These are phyloP conservation scores for Allomyces macrogynus DNA, from an alignment of 192 early-diverging fungal species.

Conservation along the genomic window DNA sequence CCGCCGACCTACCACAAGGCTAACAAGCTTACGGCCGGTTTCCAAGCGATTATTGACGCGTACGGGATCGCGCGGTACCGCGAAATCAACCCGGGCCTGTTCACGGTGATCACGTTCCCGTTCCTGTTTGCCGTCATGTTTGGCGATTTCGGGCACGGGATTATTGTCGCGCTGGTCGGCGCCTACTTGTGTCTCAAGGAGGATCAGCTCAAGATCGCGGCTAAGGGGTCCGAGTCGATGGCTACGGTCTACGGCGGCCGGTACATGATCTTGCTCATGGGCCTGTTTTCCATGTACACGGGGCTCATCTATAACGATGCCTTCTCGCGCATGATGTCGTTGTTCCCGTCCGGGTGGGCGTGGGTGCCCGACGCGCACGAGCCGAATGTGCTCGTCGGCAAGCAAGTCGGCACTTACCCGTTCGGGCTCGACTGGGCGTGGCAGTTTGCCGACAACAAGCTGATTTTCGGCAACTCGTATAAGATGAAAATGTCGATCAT, in stretches of 20 bases:
- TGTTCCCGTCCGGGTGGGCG: constrained; percentile 56
- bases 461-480: constrained; percentile 95
- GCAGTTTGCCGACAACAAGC: constrained; percentile 80
- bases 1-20: constrained; percentile 88
- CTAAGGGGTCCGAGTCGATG: constrained; percentile 36
- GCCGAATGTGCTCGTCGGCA: constrained; percentile 31
- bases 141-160: constrained; percentile 93
- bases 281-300: constrained; percentile 89
- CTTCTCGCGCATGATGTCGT: constrained; percentile 60
- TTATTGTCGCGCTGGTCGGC: constrained; percentile 59
- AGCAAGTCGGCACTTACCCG: constrained; percentile 44
- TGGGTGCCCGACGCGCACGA: constrained; percentile 44
- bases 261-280: constrained; percentile 97
- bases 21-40: constrained; percentile 91
- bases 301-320: constrained; percentile 97
- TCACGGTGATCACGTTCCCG: constrained; percentile 93
- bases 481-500: constrained; percentile 99
- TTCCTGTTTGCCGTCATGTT: constrained; percentile 99
- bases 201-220: constrained; percentile 57
- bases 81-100: constrained; percentile 97
- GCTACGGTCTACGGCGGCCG: constrained; percentile 82
- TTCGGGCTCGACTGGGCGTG: constrained; percentile 78
- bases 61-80: constrained; percentile 90
- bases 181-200: constrained; percentile 61
- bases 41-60: constrained; percentile 92